Base-by-base conservation (phyloP, 169 alveolate species). In the Toxoplasma gondii region DNA sequence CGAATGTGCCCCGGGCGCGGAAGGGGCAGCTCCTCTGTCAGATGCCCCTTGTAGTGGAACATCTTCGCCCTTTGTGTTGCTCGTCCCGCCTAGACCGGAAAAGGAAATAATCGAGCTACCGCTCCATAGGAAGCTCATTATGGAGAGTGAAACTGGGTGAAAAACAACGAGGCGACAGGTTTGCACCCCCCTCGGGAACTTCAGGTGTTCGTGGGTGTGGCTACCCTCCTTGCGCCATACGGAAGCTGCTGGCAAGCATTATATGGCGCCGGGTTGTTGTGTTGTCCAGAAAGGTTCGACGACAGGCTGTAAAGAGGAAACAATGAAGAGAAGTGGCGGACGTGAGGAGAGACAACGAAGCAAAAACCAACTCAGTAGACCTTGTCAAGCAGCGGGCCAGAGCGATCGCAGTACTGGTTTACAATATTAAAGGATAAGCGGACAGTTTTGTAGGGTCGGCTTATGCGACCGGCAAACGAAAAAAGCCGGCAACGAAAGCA, bases 101-200 rank as follows among this genome's bases (percentile, higher is more conserved):
- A 78, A n/a, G n/a, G 86, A 78, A 38, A 78, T 78, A n/a, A 78
- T 41, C 5, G 86, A 4, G 24, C 45, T 78, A 31, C 49, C 39
- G 39, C 86, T n/a, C 86, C 86, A 78, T 38, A 78, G 86, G 44
- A 78, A 78, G n/a, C 86, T 78, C 86, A 78, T 78, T 38, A 10
- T 78, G 74, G 22, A 49, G 58, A 49, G 58, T 49, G 58, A 49
- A 49, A 4, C 58, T 49, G 58, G 58, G n/a, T 31, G 74, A 64
- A 64, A 64, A 4, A 64, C 74, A 27, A 31, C 74, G 74, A 64
- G 34, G 74, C 34, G 74, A 64, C n/a, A 22, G 31, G 74, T 64
- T 27, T 7, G 22, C 74, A 19, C 34, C n/a, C n/a, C 34, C 29
- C 24, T 4, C n/a, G 1, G 29, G 31, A 16, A 27, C 74, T 22